A percentile compares a stretch with the other conserved stretches of the same genome.
Evolutionary conservation across 164 flowering plant species (phyloP).

Genomic region (Vitis labrusca): DNA sequence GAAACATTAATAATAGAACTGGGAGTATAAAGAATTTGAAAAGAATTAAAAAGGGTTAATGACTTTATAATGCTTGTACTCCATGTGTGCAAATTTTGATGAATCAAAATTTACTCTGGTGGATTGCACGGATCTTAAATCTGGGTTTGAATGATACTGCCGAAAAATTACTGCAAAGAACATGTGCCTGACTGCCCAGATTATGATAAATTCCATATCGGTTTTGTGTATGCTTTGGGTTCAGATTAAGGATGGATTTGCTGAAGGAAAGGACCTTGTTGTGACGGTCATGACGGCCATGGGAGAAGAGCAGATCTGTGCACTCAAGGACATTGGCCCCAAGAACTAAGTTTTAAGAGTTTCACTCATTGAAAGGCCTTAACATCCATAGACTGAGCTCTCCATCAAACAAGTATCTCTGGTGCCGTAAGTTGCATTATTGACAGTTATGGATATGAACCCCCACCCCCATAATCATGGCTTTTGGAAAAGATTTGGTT

Average conservation of each 20-base stretch:
- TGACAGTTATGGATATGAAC: background rate
- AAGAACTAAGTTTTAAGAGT: background rate
- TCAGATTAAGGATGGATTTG: constrained; percentile 42
- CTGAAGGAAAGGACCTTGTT: constrained; percentile 61
- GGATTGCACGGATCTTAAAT: too few species aligned
- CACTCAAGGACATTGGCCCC: constrained; percentile 49
- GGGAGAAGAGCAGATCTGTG: constrained; percentile 64
- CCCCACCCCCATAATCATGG: too few species aligned
- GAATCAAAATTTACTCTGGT: too few species aligned
- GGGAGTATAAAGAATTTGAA: too few species aligned
- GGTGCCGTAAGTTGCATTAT: background rate
- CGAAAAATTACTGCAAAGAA: background rate
- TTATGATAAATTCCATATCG: background rate
- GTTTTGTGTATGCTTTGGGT: background rate
- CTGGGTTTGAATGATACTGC: background rate
- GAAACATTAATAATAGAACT: too few species aligned
- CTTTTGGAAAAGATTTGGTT: too few species aligned
- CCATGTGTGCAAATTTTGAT: background rate
- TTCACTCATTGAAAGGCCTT: background rate
- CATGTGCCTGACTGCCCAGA: background rate
- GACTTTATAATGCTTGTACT: background rate
- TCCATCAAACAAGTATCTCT: background rate
- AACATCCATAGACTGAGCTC: background rate
- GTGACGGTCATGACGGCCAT: constrained; percentile 57
- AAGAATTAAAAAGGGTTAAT: too few species aligned